phyloP scores from a whole-genome alignment of 805 yeast genomes.

The Brettanomyces naardenensis region DNA sequence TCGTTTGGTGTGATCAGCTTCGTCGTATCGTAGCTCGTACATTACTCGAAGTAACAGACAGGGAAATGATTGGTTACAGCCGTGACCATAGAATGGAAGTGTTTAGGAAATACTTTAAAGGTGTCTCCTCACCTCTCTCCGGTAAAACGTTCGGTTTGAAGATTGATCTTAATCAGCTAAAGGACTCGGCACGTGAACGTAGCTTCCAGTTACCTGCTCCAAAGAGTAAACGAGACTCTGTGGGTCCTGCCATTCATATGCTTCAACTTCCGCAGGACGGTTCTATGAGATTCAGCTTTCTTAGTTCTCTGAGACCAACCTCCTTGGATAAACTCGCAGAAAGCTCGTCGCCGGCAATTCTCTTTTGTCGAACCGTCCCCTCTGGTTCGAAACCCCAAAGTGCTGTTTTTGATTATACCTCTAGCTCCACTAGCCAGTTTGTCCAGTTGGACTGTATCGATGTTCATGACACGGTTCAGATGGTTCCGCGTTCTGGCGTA shows the following conservation, averaged over 20 bases:
- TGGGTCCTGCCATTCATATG: conserved; percentile 26
- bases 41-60: conserved; percentile 54
- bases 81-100: conserved; percentile 50
- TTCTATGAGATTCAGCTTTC: conserved; percentile 15
- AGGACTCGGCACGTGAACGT: conserved; percentile 23
- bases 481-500: conserved; percentile 46
- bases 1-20: conserved; percentile 93
- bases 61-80: conserved; percentile 42
- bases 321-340: conserved; percentile 16
- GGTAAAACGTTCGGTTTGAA: conserved; percentile 23
- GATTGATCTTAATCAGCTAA: conserved; percentile 26
- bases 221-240: conserved; percentile 9
- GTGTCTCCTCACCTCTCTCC: not conserved
- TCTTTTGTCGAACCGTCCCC: conserved; percentile 22
- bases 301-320: conserved; percentile 2
- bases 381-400: conserved; percentile 8
- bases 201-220: conserved; percentile 21
- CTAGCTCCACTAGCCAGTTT: conserved; percentile 27
- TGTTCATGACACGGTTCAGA: conserved; percentile 27
- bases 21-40: conserved; percentile 54
- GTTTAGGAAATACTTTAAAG: conserved; percentile 32
- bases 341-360: conserved; percentile 19
- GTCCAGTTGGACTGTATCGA: conserved; percentile 41
- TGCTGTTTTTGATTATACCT: conserved; percentile 30
- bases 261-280: conserved; percentile 27